Base-by-base conservation (phyloP, 2,329 filamentous ascomycete species). In the Xylariaceae sp. region DNA sequence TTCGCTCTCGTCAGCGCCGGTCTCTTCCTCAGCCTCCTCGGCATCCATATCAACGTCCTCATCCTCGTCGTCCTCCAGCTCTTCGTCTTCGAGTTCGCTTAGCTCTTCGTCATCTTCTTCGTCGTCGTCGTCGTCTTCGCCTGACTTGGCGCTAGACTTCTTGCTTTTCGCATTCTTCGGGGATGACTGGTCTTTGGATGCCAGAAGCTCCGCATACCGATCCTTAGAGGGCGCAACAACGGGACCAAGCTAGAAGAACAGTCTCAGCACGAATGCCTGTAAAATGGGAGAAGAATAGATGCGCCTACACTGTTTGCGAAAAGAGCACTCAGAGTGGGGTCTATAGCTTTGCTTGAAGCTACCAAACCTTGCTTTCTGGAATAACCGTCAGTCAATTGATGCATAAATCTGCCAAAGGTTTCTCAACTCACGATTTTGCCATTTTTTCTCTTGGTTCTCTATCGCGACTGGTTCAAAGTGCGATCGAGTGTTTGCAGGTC, bases 291-390 rank as follows among this genome's bases (percentile, higher is more conserved):
- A 45, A 45, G 23, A 57, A 15, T 63, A 6, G 50, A 45, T 11
- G 81, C 86, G 77, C 23, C 23, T 81, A 90, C 88, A 78, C 88
- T 91, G 59, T 81, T 78, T 59, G 86, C 81, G 75, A 92, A 92
- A 45, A 92, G 80, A 62, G 87, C 85, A 69, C 86, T 80, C 66
- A 92, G 78, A 58, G 80, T 76, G 72, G 88, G 87, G 77, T 92
- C 88, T 61, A 91, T 78, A 61, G 80, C 78, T 72, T 82, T 82
- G 58, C 77, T 74, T 42, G 79, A 74, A 62, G 77, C 78, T 55
- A 73, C 65, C 61, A 84, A 67, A 58, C 68, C 67, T 51, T 71
- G 67, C 70, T 74, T 74, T 64, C 77, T 80, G 63, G 18, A 54
- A 51, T n/a, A 13, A 6, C 13, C 44, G 56, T 69, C 59, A 70